phyloP scores from a whole-genome alignment of 495 filamentous ascomycete species.

The Aspergillus conjunctus region DNA sequence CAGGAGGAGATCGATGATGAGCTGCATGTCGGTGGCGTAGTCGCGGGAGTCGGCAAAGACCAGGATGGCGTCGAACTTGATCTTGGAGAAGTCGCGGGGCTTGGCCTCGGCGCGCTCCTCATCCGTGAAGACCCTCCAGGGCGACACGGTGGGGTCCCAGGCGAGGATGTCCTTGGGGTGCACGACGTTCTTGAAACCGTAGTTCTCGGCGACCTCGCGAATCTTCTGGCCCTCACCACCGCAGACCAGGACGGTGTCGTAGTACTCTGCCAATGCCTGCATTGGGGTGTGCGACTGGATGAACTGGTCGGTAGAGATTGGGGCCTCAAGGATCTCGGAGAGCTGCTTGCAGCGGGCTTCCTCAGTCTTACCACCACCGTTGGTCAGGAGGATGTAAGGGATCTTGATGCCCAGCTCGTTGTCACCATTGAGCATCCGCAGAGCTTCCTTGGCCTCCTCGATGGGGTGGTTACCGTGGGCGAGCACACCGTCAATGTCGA shows the following conservation, averaged over 20 bases:
- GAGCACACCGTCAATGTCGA: slow-evolving; percentile 91
- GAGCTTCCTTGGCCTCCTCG: slow-evolving; percentile 78
- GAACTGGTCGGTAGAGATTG: slow-evolving; percentile 83
- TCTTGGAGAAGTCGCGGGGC: slow-evolving; percentile 65
- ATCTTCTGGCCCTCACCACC: slow-evolving; percentile 91
- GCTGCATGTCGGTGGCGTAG: slow-evolving; percentile 81
- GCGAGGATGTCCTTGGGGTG: slow-evolving; percentile 91
- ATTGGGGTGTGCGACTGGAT: slow-evolving; percentile 95
- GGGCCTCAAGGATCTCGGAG: slow-evolving; percentile 68
- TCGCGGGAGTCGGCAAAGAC: slow-evolving; percentile 83
- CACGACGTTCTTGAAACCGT: slow-evolving; percentile 86
- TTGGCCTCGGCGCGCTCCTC: slow-evolving; percentile 68
- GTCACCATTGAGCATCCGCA: slow-evolving; percentile 82
- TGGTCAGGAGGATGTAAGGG: slow-evolving; percentile 91
- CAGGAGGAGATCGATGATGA: slow-evolving; percentile 81
- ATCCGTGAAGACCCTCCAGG: slow-evolving; percentile 73
- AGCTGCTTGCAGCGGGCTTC: slow-evolving; percentile 79
- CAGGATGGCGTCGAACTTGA: slow-evolving; percentile 80
- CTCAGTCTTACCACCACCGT: slow-evolving; percentile 91
- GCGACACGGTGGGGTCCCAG: slow-evolving; percentile 76
- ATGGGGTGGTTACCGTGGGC: slow-evolving; percentile 79
- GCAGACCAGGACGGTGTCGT: slow-evolving; percentile 81
- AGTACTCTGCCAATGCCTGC: slow-evolving; percentile 80
- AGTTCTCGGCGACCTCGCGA: slow-evolving; percentile 78
- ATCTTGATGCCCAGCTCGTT: slow-evolving; percentile 85